phyloP scores from a whole-genome alignment of 169 alveolate species.

The Plasmodium chabaudi region DNA sequence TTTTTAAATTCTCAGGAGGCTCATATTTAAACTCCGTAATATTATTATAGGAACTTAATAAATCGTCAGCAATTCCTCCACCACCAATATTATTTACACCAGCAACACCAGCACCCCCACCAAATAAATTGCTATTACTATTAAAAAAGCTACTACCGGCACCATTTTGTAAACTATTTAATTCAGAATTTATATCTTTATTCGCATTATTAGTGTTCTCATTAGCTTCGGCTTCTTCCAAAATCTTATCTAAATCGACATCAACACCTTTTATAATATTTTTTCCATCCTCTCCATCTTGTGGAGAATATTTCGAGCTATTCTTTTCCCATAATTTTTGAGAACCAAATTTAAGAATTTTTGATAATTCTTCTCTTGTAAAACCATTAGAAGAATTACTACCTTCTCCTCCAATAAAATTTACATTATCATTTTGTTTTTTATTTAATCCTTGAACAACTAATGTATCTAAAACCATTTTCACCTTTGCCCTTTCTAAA shows the following conservation, averaged over 20 bases:
- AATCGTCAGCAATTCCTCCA: slow-evolving; percentile 90
- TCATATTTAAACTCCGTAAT: slow-evolving; percentile 93
- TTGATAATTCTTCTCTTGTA: slow-evolving; percentile 92
- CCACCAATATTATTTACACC: slow-evolving; percentile 78
- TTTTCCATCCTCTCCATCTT: slow-evolving; percentile 56
- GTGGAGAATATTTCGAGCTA: slow-evolving; percentile 62
- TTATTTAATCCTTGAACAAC: slow-evolving; percentile 94
- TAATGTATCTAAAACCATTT: slow-evolving; percentile 96
- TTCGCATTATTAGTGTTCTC: slow-evolving; percentile 84
- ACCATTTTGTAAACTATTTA: slow-evolving; percentile 46
- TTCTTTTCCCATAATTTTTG: slow-evolving; percentile 90
- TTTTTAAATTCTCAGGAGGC: slow-evolving; percentile 87
- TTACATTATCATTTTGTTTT: slow-evolving; percentile 80
- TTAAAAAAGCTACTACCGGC: slow-evolving; percentile 23
- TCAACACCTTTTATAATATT: slow-evolving; percentile 79
- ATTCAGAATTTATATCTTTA: slow-evolving; percentile 66
- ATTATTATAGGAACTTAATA: slow-evolving; percentile 90
- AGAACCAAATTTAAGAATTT: slow-evolving; percentile 93
- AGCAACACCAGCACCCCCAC: slow-evolving; percentile 12
- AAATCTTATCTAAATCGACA: slow-evolving; percentile 90
- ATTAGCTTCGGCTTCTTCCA: slow-evolving; percentile 91
- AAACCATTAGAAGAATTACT: slow-evolving; percentile 82
- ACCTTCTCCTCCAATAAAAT: slow-evolving; percentile 81
- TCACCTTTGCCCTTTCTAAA: slow-evolving; percentile 97
- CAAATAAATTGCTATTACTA: slow-evolving; percentile 27